These are phyloP conservation scores for Tricholoma bakamatsutake DNA, from an alignment of 768 basidiomycete genomes.

Conservation along the genomic window DNA sequence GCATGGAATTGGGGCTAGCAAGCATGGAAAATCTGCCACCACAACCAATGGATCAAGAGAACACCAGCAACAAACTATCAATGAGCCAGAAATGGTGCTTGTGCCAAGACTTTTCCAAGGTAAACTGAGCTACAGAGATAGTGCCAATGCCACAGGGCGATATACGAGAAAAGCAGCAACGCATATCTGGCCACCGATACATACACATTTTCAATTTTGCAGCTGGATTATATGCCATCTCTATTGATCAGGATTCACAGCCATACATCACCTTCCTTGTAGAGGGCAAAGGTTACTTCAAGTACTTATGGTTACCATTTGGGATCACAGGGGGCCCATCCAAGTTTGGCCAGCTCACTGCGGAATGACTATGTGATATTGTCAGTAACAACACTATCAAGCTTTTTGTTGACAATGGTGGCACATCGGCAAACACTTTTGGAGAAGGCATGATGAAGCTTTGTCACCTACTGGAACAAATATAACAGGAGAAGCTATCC, in stretches of 20 bases:
- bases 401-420: conserved; percentile 36
- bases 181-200: background rate
- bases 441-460: conserved; percentile 20
- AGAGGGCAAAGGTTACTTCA: too few species aligned
- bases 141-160: conserved; percentile 15
- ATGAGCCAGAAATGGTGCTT: conserved; percentile 24
- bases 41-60: background rate
- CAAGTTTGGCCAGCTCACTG: background rate
- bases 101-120: conserved; percentile 27
- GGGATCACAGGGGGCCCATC: too few species aligned
- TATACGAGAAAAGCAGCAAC: background rate
- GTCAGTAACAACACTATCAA: conserved; percentile 27
- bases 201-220: background rate
- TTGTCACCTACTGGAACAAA: conserved; percentile 15
- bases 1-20: conserved; percentile 18
- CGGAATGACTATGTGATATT: conserved; percentile 30
- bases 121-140: conserved; percentile 24
- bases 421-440: conserved; percentile 14
- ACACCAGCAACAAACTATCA: background rate
- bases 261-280: conserved; percentile 1
- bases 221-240: background rate
- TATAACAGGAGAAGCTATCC: conserved; percentile 22
- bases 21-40: conserved; percentile 16
- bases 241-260: conserved; percentile 28
- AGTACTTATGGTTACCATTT: too few species aligned